Evolutionary conservation across 176 grass and related monocot species (phyloP).

Genomic region (bread wheat (Triticum aestivum)): DNA sequence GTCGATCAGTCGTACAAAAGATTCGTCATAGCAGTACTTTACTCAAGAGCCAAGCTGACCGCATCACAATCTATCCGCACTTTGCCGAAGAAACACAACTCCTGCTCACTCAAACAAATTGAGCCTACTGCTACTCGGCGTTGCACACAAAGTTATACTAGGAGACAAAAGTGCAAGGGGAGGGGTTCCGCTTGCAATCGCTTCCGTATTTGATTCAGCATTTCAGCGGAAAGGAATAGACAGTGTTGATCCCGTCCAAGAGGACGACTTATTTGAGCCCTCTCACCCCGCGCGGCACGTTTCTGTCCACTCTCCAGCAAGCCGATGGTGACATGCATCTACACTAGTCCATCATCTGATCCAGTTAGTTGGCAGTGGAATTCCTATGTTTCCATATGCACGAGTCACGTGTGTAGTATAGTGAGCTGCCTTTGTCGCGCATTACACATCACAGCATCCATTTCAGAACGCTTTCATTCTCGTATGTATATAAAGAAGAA

Average conservation of each 20-base stretch:
- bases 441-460: too few relatives aligned
- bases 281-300: neutral
- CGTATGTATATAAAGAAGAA: too few relatives aligned
- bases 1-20: neutral
- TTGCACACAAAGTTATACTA: too few relatives aligned
- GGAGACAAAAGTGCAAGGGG: too few relatives aligned
- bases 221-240: too few relatives aligned
- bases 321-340: neutral
- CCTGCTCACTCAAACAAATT: neutral
- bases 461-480: too few relatives aligned
- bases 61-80: neutral
- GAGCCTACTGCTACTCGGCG: neutral
- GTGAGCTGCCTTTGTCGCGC: too few relatives aligned
- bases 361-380: neutral
- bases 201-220: too few relatives aligned
- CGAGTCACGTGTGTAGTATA: too few relatives aligned
- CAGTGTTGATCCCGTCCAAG: neutral
- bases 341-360: neutral
- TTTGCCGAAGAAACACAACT: neutral
- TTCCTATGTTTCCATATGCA: too few relatives aligned
- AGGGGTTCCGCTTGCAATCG: too few relatives aligned
- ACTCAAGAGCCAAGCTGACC: neutral
- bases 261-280: neutral
- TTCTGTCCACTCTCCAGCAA: neutral
- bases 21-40: neutral